Percentiles rank a stretch among this genome's conserved stretches.
phyloP scores from a whole-genome alignment of 805 yeast genomes.

The Pichia eremophila region DNA sequence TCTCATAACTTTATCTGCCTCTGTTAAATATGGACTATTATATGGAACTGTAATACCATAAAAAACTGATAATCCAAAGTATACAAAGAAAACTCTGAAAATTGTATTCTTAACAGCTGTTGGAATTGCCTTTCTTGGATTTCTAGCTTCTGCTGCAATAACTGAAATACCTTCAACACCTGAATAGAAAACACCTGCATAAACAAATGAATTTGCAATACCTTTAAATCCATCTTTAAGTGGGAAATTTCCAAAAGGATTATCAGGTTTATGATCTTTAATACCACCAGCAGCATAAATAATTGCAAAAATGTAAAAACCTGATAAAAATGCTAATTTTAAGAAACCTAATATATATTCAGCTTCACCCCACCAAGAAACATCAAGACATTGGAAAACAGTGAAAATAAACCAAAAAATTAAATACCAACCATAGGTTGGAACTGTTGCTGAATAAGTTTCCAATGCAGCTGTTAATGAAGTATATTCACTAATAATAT shows the following conservation, averaged over 20 bases:
- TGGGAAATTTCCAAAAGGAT: slow-evolving; percentile 29
- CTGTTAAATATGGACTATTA: slow-evolving; percentile 37
- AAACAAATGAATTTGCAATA: slow-evolving; percentile 18
- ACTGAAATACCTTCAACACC: slow-evolving; percentile 29
- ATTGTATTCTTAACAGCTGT: slow-evolving; percentile 49
- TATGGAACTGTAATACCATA: slow-evolving; percentile 55
- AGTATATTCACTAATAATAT: slow-evolving; percentile 46
- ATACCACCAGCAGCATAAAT: slow-evolving; percentile 36
- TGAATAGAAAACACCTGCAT: slow-evolving; percentile 19
- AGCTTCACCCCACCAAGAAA: slow-evolving; percentile 46
- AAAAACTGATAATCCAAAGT: slow-evolving; percentile 43
- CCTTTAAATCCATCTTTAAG: slow-evolving; percentile 20
- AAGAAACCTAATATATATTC: slow-evolving; percentile 45
- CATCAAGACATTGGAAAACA: slow-evolving; percentile 41
- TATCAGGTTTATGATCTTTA: slow-evolving; percentile 24
- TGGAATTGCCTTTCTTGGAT: slow-evolving; percentile 51
- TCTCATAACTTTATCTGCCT: slow-evolving; percentile 32
- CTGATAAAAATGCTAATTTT: slow-evolving; percentile 39
- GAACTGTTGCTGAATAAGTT: slow-evolving; percentile 42
- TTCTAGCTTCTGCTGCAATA: slow-evolving; percentile 52
- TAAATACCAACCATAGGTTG: slow-evolving; percentile 47
- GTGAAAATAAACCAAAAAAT: slow-evolving; percentile 45
- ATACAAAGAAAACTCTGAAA: slow-evolving; percentile 43
- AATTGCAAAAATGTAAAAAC: slow-evolving; percentile 44
- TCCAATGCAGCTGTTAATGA: slow-evolving; percentile 40